These are phyloP conservation scores for Corylus americana DNA, from an alignment of 306 rosid genomes.

Conservation along the genomic window DNA sequence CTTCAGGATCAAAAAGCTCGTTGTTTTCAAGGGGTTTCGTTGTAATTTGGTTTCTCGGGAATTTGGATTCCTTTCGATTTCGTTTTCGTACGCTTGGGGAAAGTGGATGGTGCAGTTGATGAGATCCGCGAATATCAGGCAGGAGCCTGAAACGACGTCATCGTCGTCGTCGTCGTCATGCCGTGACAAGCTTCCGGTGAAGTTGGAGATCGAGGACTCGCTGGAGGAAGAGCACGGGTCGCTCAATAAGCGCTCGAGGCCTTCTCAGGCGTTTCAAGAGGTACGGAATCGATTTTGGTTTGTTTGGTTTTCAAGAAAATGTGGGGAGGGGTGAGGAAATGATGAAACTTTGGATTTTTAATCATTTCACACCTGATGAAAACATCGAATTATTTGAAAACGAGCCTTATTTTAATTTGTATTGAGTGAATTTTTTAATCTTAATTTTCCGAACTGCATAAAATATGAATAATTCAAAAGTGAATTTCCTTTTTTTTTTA, in stretches of 20 bases:
- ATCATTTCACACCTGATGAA: not conserved
- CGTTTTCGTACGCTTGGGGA: not conserved
- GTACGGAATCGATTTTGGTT: conserved; percentile 28
- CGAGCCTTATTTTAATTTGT: not conserved
- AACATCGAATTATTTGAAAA: not conserved
- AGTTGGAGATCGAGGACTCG: conserved; percentile 74
- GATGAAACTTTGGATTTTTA: not conserved
- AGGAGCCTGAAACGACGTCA: conserved; percentile 36
- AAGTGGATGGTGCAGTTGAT: conserved; percentile 57
- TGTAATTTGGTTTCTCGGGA: not conserved
- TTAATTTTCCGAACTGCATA: not conserved
- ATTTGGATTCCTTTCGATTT: not conserved
- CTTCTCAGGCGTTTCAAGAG: conserved; percentile 46
- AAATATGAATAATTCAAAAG: not conserved
- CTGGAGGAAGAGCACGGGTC: conserved; percentile 65
- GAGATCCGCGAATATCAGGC: conserved; percentile 50
- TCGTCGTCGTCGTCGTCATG: conserved; percentile 34
- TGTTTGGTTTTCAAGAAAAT: conserved; percentile 16
- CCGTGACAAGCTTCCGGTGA: conserved; percentile 54
- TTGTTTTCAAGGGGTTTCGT: conserved; percentile 1
- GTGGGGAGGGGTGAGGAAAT: not conserved
- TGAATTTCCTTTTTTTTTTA: not conserved
- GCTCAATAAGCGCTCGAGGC: conserved; percentile 60
- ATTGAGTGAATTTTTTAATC: conserved; percentile 10
- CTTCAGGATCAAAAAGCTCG: conserved; percentile 25